Evolutionary conservation across 2,329 filamentous ascomycete genomes (phyloP), one percentile per base, ranked within the genome.

Genomic region (Juglanconis sp.): DNA sequence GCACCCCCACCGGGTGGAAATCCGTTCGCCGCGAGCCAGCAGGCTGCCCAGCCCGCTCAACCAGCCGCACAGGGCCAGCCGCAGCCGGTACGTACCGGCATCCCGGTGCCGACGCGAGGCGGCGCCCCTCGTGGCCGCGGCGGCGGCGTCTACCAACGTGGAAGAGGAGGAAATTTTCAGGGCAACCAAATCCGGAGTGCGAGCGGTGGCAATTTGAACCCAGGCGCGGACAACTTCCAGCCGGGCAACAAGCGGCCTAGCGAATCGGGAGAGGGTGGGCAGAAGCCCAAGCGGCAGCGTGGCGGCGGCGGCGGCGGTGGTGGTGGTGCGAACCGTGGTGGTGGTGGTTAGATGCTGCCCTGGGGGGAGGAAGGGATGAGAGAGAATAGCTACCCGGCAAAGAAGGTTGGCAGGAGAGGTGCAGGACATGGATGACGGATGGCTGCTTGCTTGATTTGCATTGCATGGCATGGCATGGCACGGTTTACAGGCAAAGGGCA

Each of bases 191-290:
- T 74, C 51, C 77, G 77, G 53, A 76, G 76, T 58, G 73, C 72
- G 8, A 74, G 77, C 60, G 73, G 73, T 5, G 71, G 71, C 6
- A 74, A 65, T 34, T 67, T 85, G 42, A 84, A 81, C 67, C 77
- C 78, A 2, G 72, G 74, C 10, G 82, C 78, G 13, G 81, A 82
- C 60, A 80, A 81, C 62, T 80, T 83, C 65, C 81, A 82, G 34
- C 77, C 80, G 15, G 80, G 81, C 30, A 82, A 79, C 66, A 85
- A 86, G 71, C 76, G 83, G 40, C 76, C 80, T 24, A 76, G 82
- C 58, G 75, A 76, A 47, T 65, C 65, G 8, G 72, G 71, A 6
- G 65, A 62, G 46, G 78, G 73, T 1, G 58, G 51, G 3, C 57
- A 57, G 46, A 52, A 52, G 9, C 64, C 69, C n/a, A 77, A 77